Evolutionary conservation across 2,329 filamentous ascomycete species (phyloP).

Genomic region (Uncinocarpus reesii): DNA sequence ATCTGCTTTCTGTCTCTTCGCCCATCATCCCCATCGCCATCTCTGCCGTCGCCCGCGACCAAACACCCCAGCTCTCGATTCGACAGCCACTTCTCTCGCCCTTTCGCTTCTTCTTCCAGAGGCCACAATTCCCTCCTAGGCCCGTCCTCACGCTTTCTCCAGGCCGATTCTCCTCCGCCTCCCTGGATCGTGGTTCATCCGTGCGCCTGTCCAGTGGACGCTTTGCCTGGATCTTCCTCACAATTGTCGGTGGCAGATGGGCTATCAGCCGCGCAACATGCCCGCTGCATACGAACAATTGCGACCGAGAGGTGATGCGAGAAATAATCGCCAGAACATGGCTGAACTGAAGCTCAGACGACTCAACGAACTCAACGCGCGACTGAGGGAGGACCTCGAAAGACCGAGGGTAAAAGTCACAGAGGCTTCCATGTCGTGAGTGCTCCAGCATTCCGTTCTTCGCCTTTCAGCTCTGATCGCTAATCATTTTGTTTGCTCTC

Average conservation of each 20-base stretch:
- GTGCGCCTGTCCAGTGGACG: conserved; percentile 1
- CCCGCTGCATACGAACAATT: conserved; percentile 52
- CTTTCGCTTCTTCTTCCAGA: not conserved
- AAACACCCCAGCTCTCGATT: conserved; percentile 15
- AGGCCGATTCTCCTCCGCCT: not conserved
- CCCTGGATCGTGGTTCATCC: not conserved
- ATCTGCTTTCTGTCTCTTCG: not conserved
- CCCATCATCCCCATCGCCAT: not conserved
- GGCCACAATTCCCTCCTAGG: not conserved
- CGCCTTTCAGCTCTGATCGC: not conserved
- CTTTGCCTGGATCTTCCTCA: not conserved
- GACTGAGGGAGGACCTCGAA: conserved; percentile 89
- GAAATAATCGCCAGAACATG: conserved; percentile 98
- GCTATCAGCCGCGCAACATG: conserved; percentile 35
- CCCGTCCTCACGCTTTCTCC: not conserved
- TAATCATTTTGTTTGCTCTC: conserved; percentile 13
- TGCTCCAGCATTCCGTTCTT: conserved; percentile 15
- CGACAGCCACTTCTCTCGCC: conserved; percentile 13
- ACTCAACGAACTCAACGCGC: conserved; percentile 91
- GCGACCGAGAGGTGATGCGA: conserved; percentile 53
- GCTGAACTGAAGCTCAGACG: conserved; percentile 94
- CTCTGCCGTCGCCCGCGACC: conserved; percentile 16
- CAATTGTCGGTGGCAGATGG: conserved; percentile 5
- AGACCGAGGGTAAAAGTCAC: conserved; percentile 91
- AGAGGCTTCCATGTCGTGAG: conserved; percentile 78